These are phyloP conservation scores for Rhododendron simsii DNA, from an alignment of 148 eudicot genomes.

Conservation along the genomic window DNA sequence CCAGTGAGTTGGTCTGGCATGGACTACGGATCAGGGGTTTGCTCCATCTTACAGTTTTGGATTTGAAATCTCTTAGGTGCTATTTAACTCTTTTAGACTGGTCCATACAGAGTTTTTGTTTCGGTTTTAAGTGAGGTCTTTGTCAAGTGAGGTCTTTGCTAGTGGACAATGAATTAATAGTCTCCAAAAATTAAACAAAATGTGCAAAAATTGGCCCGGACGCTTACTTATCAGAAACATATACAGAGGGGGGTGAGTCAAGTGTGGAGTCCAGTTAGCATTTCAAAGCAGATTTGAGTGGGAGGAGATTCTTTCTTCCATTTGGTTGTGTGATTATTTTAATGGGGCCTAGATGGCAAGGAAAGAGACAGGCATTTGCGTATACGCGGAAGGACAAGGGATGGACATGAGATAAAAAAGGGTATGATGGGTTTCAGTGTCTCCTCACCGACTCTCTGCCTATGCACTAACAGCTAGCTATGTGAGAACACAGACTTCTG, in stretches of 20 bases:
- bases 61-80: too few relatives aligned
- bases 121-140: too few relatives aligned
- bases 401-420: too few relatives aligned
- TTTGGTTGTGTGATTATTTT: not conserved
- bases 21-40: too few relatives aligned
- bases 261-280: slow-evolving; percentile 12
- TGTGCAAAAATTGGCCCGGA: rapidly evolving
- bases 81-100: rapidly evolving
- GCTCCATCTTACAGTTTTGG: too few relatives aligned
- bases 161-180: too few relatives aligned
- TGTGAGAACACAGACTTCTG: not conserved
- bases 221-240: too few relatives aligned
- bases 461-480: not conserved
- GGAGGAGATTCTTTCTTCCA: not conserved
- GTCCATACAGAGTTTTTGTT: too few relatives aligned
- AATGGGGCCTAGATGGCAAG: not conserved
- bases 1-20: too few relatives aligned
- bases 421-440: not conserved
- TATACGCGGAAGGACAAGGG: slow-evolving; percentile 1
- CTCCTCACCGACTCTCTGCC: slow-evolving; percentile 5
- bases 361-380: slow-evolving; percentile 20
- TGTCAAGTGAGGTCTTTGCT: not conserved
- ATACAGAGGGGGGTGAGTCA: too few relatives aligned
- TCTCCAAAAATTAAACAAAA: too few relatives aligned
- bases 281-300: not conserved